Evolutionary conservation across 805 yeast species (phyloP), one percentile per base, ranked within the genome.

Genomic region (Nakazawaea pomicola): DNA sequence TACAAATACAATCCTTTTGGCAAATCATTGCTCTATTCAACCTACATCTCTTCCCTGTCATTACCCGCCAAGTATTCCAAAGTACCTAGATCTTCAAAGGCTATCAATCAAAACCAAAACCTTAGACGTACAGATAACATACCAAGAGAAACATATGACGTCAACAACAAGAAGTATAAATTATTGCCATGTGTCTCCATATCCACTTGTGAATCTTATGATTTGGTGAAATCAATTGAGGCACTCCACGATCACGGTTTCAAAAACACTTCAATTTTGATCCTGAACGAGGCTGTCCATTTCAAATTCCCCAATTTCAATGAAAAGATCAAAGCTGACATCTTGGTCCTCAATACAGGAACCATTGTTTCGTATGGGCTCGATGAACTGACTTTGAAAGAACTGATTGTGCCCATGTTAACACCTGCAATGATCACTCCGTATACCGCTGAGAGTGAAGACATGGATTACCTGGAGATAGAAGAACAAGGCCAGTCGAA

Each of bases 311-410:
- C 64, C 4, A 54, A 55, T n/a, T 49, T 45, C 16, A 37, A 58
- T 10, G 63, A 63, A n/a, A 47, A 48, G 25, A 51, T 23, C 4
- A 33, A 52, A 21, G 60, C 64, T 9, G 90, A 86, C 49, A 65
- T 88, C 2, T 70, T 89, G 62, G 66, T 89, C 1, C 63, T 90
- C 32, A 72, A 79, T 4, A 80, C 82, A 49, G 97, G 96, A 3
- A 76, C 95, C 0, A 63, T 89, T 10, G 87, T 86, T 11, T 84
- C 87, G 0, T 89, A 96, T 95, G 88, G 88, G 7, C 61, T 86
- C 49, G 61, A 66, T 14, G 96, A 90, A 59, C 44, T 57, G 0
- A 67, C 65, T 6, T 64, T 79, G 3, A 42, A 67, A 18, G 54
- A 64, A 4, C 61, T 69, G 15, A 63, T 83, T 4, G 48, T 80